phyloP scores from a whole-genome alignment of 2,329 filamentous ascomycete genomes.

The Xylariaceae sp. region DNA sequence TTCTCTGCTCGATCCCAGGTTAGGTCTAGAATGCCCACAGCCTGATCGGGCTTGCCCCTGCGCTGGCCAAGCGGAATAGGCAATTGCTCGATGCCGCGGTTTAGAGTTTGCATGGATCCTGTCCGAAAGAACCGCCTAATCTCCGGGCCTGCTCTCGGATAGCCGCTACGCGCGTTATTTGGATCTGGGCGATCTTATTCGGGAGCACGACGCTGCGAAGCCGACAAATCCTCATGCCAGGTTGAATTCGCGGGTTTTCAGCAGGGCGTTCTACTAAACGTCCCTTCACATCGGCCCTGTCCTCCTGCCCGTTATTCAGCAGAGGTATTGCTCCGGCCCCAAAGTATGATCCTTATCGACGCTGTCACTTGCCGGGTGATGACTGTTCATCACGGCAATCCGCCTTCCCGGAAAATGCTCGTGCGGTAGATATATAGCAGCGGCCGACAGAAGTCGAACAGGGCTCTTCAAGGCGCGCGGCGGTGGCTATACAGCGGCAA shows the following conservation, averaged over 20 bases:
- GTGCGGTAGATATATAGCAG: conserved; percentile 25
- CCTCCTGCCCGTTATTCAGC: conserved; percentile 20
- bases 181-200: conserved; percentile 19
- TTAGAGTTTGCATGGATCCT: conserved; percentile 54
- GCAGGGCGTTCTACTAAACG: conserved; percentile 9
- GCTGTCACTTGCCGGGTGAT: conserved; percentile 11
- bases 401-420: conserved; percentile 8
- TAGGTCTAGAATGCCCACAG: conserved; percentile 53
- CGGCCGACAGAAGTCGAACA: conserved; percentile 17
- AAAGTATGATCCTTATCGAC: conserved; percentile 11
- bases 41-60: conserved; percentile 54
- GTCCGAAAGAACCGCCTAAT: conserved; percentile 29
- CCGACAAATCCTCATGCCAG: conserved; percentile 25
- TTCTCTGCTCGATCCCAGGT: conserved; percentile 53
- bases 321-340: conserved; percentile 8
- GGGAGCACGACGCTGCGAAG: conserved; percentile 16
- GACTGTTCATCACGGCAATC: conserved; percentile 19
- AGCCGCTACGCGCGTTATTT: conserved; percentile 20
- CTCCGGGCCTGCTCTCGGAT: conserved; percentile 28
- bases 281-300: conserved; percentile 7
- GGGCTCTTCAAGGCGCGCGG: conserved; percentile 22
- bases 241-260: conserved; percentile 21
- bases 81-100: conserved; percentile 41
- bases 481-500: conserved; percentile 27
- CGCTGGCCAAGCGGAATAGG: conserved; percentile 52